Percentiles rank a stretch among this genome's conserved stretches.
These are phyloP conservation scores for Alternaria ethzedia DNA, from an alignment of 2,329 filamentous ascomycete genomes.

Conservation along the genomic window DNA sequence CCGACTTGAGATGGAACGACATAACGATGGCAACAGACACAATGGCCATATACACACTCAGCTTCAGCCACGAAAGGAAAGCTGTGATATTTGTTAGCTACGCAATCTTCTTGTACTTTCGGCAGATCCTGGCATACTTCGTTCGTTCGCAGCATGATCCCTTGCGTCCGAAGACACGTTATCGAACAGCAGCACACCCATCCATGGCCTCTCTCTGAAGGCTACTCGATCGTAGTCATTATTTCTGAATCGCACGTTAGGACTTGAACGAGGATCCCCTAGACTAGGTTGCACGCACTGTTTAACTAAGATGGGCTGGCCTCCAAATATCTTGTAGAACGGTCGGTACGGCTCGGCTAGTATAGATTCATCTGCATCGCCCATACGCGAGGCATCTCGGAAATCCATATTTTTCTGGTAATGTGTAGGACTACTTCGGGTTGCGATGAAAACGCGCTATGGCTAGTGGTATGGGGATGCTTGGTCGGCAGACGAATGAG, in stretches of 20 bases:
- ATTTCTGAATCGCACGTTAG: slow-evolving; percentile 33
- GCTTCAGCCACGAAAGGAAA: slow-evolving; percentile 89
- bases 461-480: background rate
- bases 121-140: slow-evolving; percentile 54
- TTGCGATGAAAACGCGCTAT: background rate
- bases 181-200: slow-evolving; percentile 74
- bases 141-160: slow-evolving; percentile 80
- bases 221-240: slow-evolving; percentile 52
- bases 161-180: slow-evolving; percentile 77
- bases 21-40: slow-evolving; percentile 89
- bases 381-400: slow-evolving; percentile 32
- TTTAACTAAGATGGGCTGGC: slow-evolving; percentile 56
- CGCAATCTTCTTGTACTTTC: background rate
- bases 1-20: slow-evolving; percentile 85
- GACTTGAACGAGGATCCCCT: fast-evolving
- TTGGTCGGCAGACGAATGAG: background rate
- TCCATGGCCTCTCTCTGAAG: slow-evolving; percentile 67
- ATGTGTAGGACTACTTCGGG: background rate
- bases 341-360: slow-evolving; percentile 55
- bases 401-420: slow-evolving; percentile 37
- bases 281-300: slow-evolving; percentile 36
- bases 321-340: slow-evolving; percentile 58
- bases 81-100: slow-evolving; percentile 44
- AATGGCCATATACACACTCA: slow-evolving; percentile 89
- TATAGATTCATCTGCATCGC: slow-evolving; percentile 38